Base-by-base conservation (phyloP, 345 rosid genomes). In the Populus alba region DNA sequence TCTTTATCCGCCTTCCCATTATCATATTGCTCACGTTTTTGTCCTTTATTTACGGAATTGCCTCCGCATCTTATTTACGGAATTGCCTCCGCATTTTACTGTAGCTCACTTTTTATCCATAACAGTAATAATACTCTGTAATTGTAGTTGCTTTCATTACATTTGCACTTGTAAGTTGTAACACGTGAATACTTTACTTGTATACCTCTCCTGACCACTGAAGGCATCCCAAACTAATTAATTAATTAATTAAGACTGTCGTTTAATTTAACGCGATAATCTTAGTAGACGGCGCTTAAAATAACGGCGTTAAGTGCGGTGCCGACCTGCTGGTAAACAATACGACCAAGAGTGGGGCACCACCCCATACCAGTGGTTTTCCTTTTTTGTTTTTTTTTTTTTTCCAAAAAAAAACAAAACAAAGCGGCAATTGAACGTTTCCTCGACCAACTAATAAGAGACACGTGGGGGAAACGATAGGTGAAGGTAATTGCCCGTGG, bases 401-500 rank as follows among this genome's bases (percentile, higher is more conserved):
- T 66, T 5, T 0, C 4, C 3, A 6, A 25, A 29, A 3, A n/a
- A 37, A 3, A 31, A 45, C 4, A n/a, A 13, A 3, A 49, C 69
- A 12, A 65, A 69, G 79, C 83, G 79, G 83, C 72, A 57, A n/a
- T 12, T 66, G 80, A 79, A 84, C 81, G 85, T 81, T 76, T 41
- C 45, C 45, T 65, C 35, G 12, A 15, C 83, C 68, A 77, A 38
- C 74, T 1, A 13, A 0, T 3, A n/a, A 3, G 5, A 4, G 80
- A 27, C 80, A 81, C 80, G 85, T 83, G 17, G 51, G 77, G 67
- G 7, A 63, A 45, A 31, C 57, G 25, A 1, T 1, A 37, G 63
- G 53, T 6, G 17, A 61, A 17, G 41, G 31, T 12, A 57, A 27
- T 65, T 35, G 74, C 74, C 77, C 71, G 62, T 83, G 73, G 63